These are phyloP conservation scores for Tothia fuscella DNA, from an alignment of 2,329 filamentous ascomycete species.

Conservation along the genomic window DNA sequence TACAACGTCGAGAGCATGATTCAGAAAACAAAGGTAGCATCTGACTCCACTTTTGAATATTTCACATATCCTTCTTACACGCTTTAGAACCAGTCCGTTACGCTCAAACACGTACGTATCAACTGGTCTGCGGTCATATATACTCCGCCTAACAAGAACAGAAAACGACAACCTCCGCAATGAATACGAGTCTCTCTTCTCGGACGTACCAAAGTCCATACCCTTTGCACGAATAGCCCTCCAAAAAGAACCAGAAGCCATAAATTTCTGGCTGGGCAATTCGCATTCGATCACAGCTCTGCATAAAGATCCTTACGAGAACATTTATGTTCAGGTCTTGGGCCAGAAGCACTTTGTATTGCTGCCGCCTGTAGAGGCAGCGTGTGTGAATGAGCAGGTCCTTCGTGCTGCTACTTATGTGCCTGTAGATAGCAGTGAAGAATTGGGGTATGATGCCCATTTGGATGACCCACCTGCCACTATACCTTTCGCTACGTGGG, in stretches of 20 bases:
- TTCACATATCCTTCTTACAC: background rate
- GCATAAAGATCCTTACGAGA: slow-evolving; percentile 78
- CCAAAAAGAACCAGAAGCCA: slow-evolving; percentile 53
- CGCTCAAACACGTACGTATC: slow-evolving; percentile 57
- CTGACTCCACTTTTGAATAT: background rate
- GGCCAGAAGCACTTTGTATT: slow-evolving; percentile 66
- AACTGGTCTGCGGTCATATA: background rate
- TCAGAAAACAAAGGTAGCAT: slow-evolving; percentile 1
- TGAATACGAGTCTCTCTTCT: slow-evolving; percentile 55
- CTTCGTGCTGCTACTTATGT: slow-evolving; percentile 49
- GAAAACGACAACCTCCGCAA: slow-evolving; percentile 55
- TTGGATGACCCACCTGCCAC: slow-evolving; percentile 28
- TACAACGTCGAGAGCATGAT: slow-evolving; percentile 43
- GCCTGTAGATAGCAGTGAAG: no score
- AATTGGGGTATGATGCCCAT: no score
- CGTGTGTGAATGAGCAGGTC: slow-evolving; percentile 53
- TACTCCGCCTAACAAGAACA: slow-evolving; percentile 1
- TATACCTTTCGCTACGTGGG: slow-evolving; percentile 63
- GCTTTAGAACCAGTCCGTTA: slow-evolving; percentile 33
- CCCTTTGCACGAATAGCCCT: slow-evolving; percentile 65
- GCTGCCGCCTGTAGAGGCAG: slow-evolving; percentile 57
- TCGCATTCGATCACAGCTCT: slow-evolving; percentile 56
- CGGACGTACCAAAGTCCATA: slow-evolving; percentile 51
- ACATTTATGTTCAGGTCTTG: slow-evolving; percentile 65
- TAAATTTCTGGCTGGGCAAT: slow-evolving; percentile 50